Percentiles rank a stretch among this genome's conserved stretches.
Conservation (phyloP, 768 basidiomycete species). For the Tulasnella sp. region DNA sequence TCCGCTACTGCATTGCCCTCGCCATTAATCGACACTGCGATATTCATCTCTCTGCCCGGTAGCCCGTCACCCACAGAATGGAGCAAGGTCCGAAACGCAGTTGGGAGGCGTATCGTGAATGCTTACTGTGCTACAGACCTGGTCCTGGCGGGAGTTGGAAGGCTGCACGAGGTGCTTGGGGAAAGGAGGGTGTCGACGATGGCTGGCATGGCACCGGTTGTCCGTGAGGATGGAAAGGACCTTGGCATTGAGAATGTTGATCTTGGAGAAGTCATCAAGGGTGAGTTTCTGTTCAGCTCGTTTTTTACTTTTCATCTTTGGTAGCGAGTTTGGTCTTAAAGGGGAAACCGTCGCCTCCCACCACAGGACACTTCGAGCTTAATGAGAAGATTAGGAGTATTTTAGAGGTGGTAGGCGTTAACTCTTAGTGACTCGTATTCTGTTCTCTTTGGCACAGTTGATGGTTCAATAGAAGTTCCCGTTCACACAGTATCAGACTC, state of each 20-base stretch:
- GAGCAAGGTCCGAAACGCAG: constrained; percentile 26
- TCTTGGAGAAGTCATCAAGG: constrained; percentile 26
- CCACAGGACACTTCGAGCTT: constrained; percentile 10
- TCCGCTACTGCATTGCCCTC: constrained; percentile 21
- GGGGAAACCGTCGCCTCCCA: too few relatives aligned
- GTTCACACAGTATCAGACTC: too few relatives aligned
- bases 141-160: constrained; percentile 29
- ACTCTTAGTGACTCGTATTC: neutral
- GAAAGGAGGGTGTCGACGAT: constrained; percentile 25
- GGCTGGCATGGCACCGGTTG: constrained; percentile 26
- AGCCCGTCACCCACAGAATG: constrained; percentile 30
- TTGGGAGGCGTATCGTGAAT: constrained; percentile 27
- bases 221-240: neutral
- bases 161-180: constrained; percentile 32
- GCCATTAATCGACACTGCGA: constrained; percentile 32
- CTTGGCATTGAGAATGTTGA: constrained; percentile 30
- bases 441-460: too few relatives aligned
- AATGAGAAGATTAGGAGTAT: constrained; percentile 2
- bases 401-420: neutral
- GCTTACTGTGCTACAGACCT: constrained; percentile 29
- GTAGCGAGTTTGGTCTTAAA: too few relatives aligned
- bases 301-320: too few relatives aligned
- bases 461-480: too few relatives aligned
- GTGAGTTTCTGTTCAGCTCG: constrained; percentile 13
- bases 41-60: constrained; percentile 32